Percentiles rank a stretch among this genome's conserved stretches.
phyloP scores from a whole-genome alignment of 768 basidiomycete species.

The Boletus edulis region DNA sequence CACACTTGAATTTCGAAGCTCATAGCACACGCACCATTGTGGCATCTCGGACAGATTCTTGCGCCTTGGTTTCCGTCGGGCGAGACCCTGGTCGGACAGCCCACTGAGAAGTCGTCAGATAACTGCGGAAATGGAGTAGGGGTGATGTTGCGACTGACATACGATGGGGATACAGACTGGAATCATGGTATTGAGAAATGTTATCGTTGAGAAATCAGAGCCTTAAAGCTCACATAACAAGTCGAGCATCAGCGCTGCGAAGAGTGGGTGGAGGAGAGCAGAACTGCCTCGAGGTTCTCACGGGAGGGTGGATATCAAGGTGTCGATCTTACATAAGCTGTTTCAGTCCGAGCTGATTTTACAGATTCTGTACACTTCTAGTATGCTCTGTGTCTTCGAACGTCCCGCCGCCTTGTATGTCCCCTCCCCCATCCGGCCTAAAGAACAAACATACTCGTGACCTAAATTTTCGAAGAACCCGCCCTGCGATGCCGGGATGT shows the following conservation, averaged over 20 bases:
- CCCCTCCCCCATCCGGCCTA: no score
- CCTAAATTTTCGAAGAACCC: constrained; percentile 22
- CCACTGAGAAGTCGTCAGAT: constrained; percentile 44
- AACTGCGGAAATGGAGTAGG: constrained; percentile 4
- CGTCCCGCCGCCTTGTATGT: no score
- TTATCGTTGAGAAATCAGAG: background rate
- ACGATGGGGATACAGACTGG: constrained; percentile 54
- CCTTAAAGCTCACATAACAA: constrained; percentile 5
- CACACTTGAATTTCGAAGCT: background rate
- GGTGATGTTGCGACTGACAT: constrained; percentile 34
- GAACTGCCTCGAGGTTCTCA: no score
- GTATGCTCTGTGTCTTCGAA: no score
- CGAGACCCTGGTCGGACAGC: constrained; percentile 59
- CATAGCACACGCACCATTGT: constrained; percentile 55
- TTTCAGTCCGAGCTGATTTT: no score
- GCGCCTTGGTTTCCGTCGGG: constrained; percentile 51
- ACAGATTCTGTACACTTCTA: no score
- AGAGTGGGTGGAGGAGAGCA: no score
- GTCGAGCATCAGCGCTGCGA: background rate
- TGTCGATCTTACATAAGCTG: no score
- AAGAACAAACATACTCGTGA: background rate
- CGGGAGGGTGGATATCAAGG: no score
- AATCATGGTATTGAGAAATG: constrained; percentile 1
- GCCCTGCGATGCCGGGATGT: constrained; percentile 14
- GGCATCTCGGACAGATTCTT: constrained; percentile 66